Evolutionary conservation across 108 stramenopile species (phyloP).

Genomic region (Nannochloropsis gaditana): DNA sequence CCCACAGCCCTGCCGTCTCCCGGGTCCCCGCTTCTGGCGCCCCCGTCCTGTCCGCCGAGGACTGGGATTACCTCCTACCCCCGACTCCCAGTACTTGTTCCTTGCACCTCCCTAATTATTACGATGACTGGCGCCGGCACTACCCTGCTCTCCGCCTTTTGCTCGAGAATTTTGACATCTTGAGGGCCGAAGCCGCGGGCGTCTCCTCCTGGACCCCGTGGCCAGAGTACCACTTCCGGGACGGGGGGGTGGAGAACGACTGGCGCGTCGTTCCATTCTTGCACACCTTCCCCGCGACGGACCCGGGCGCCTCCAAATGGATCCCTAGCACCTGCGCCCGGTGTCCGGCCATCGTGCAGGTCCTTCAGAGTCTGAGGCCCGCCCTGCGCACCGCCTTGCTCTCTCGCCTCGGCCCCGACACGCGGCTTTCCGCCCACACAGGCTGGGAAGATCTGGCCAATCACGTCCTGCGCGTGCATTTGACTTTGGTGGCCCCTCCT

Average conservation of each 20-base stretch:
- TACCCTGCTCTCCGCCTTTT: conserved; percentile 45
- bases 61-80: neutral
- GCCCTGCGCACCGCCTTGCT: conserved; percentile 81
- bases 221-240: conserved; percentile 49
- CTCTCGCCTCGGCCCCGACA: conserved; percentile 71
- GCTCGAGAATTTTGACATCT: conserved; percentile 21
- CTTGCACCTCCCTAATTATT: conserved; percentile 25
- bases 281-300: conserved; percentile 83
- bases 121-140: conserved; percentile 37
- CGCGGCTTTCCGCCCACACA: conserved; percentile 78
- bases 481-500: conserved; percentile 75
- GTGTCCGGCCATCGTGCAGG: conserved; percentile 67
- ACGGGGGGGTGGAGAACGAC: conserved; percentile 53
- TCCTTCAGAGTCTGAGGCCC: conserved; percentile 46
- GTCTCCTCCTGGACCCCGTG: conserved; percentile 39
- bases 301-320: conserved; percentile 62
- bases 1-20: neutral
- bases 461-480: conserved; percentile 83
- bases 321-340: conserved; percentile 64
- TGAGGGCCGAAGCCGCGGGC: conserved; percentile 42
- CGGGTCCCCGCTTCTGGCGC: neutral
- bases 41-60: neutral
- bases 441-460: conserved; percentile 96
- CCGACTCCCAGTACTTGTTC: neutral
- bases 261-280: conserved; percentile 87